Evolutionary conservation across 1,284 basidiomycete genomes (phyloP).

Genomic region (Porodaedalea pini): DNA sequence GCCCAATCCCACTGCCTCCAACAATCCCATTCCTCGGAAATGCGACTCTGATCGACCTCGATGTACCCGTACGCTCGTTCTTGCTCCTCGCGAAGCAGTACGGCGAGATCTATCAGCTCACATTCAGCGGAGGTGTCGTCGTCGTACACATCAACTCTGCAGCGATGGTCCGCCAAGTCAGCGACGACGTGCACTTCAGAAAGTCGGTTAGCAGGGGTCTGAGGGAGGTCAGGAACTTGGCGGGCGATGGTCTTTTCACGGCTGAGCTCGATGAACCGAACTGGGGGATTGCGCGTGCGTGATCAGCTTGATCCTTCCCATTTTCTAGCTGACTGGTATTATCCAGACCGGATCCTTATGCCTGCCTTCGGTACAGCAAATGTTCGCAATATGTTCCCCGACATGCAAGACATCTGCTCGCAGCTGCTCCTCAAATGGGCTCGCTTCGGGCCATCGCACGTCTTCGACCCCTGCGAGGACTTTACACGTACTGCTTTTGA

Average conservation of each 20-base stretch:
- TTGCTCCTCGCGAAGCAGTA: slow-evolving; percentile 41
- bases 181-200: slow-evolving; percentile 44
- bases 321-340: neutral
- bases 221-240: slow-evolving; percentile 38
- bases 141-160: slow-evolving; percentile 36
- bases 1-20: slow-evolving; percentile 40
- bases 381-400: slow-evolving; percentile 47
- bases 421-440: slow-evolving; percentile 50
- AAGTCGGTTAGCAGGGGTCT: slow-evolving; percentile 39
- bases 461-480: slow-evolving; percentile 44
- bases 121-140: slow-evolving; percentile 37
- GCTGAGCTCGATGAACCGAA: slow-evolving; percentile 42
- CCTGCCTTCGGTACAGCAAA: slow-evolving; percentile 47
- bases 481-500: slow-evolving; percentile 49
- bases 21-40: slow-evolving; percentile 46
- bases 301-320: neutral
- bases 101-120: slow-evolving; percentile 45
- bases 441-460: slow-evolving; percentile 40
- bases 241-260: slow-evolving; percentile 46
- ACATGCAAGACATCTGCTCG: slow-evolving; percentile 47
- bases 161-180: slow-evolving; percentile 42
- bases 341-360: slow-evolving; percentile 48
- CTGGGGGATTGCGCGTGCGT: slow-evolving; percentile 47
- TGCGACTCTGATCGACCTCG: slow-evolving; percentile 35
- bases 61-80: slow-evolving; percentile 39